Base-by-base conservation (phyloP, 2,329 filamentous ascomycete genomes). In the Cladosporium sphaerospermum region DNA sequence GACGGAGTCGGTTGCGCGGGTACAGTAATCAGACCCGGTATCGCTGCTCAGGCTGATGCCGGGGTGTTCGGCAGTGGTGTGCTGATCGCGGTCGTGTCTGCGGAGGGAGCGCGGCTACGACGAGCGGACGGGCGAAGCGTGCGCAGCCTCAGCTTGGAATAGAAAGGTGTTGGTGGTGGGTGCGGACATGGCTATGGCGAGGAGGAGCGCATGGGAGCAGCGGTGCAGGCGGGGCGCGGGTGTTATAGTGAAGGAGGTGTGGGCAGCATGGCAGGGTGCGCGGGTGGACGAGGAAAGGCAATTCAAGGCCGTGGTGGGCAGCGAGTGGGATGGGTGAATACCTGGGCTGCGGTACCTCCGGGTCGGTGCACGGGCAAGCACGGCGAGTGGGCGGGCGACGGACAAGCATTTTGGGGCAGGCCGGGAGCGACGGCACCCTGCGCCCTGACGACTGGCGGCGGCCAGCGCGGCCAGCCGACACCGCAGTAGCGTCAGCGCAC, bases 41-140 rank as follows among this genome's bases (percentile, higher is more conserved):
- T 51, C 40, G 48, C 48, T 50, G 16, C 18, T 16, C n/a, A 19
- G 44, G 14, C 31, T 42, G 46, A 7, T 49, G 47, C 40, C 47
- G 47, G 47, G 39, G 39, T 28, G n/a, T 43, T 50, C 47, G 47
- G 47, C 39, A 50, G 39, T 19, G 14, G 37, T 28, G 46, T 14
- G 48, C 40, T 51, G 48, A 51, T 44, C 32, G 47, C 31, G 37
- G 39, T 18, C 37, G 39, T 41, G n/a, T 41, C 34, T 28, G 14
- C 34, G 31, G 47, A 39, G 31, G 31, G n/a, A 23, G 40, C 36
- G 48, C 40, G 32, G 48, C 31, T 16, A 51, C 40, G 37, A 44
- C 14, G 28, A 44, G n/a, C 37, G 16, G 13, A 33, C 40, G 28
- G 11, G 40, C 40, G 40, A 18, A 9, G 16, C 6, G 6, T 44